Base-by-base conservation (phyloP, 192 early-diverging fungal genomes). In the Rhizoclosmatium globosum region DNA sequence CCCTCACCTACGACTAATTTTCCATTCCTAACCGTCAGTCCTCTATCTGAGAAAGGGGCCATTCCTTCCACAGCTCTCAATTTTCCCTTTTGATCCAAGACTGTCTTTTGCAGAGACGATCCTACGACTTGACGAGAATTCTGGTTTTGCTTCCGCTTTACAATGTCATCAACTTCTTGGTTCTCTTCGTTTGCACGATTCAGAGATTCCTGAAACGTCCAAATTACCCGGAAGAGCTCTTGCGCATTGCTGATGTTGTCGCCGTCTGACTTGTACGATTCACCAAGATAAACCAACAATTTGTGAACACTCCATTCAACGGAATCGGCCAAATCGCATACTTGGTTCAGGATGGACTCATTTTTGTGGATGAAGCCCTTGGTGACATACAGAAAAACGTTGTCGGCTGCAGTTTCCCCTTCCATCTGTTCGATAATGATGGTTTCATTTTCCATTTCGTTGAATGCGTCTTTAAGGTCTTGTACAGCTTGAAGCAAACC, bases 221-320 rank as follows among this genome's bases (percentile, higher is more conserved):
- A 71, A 15, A 86, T 42, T n/a, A 62, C 81, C 44, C 68, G 57
- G 73, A 88, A 89, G 48, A 89, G 83, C 15, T 79, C 72, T 72
- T 89, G 61, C 70, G 3, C 82, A 43, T 3, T 68, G 31, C 4
- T 7, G 13, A 68, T 9, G 67, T 21, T 68, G 67, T 4, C 45
- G 38, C 9, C 21, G 43, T 68, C 44, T 68, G 82, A 81, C 50
- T 44, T 43, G 7, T 68, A 68, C 7, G 86, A 83, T 48, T 89
- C 85, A 3, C 83, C 88, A 82, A 83, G 88, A 69, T 79, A 82
- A 3, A 47, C 50, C 13, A 87, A 66, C 47, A 88, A 38, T 1
- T 80, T 77, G 15, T 74, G 66, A 13, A 88, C 61, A 46, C 76
- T 74, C 61, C 77, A 66, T 71, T 83, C 82, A 19, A 84, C 81